Conservation (phyloP, 805 yeast genomes). For the Myxozyma sirexii region DNA sequence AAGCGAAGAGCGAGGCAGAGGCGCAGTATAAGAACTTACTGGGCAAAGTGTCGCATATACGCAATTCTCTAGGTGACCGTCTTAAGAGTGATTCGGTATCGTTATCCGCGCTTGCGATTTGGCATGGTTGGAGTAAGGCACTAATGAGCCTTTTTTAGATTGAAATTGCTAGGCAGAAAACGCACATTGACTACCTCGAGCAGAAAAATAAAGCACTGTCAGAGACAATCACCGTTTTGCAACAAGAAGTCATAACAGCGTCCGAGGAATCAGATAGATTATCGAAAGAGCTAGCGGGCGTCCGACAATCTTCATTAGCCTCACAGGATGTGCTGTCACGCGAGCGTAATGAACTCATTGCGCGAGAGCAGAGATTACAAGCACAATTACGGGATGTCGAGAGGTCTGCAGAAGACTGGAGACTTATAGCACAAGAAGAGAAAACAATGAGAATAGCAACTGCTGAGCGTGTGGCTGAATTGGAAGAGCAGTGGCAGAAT, state of each 20-base stretch:
- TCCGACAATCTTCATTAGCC: constrained; percentile 35
- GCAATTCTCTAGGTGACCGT: constrained; percentile 48
- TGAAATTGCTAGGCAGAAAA: constrained; percentile 33
- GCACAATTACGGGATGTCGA: constrained; percentile 33
- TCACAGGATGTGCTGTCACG: constrained; percentile 35
- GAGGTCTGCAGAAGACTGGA: constrained; percentile 39
- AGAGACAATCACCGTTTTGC: constrained; percentile 44
- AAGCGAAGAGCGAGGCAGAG: constrained; percentile 47
- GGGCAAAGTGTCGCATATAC: constrained; percentile 45
- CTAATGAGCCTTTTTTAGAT: constrained; percentile 12
- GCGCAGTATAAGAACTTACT: constrained; percentile 47
- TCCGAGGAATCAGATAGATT: constrained; percentile 39
- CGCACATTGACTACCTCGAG: constrained; percentile 40
- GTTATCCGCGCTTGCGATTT: not conserved
- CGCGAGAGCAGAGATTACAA: constrained; percentile 27
- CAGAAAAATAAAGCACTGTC: constrained; percentile 44
- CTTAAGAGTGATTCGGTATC: constrained; percentile 45
- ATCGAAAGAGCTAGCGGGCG: constrained; percentile 38
- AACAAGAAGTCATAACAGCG: constrained; percentile 44
- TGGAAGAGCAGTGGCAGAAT: constrained; percentile 41
- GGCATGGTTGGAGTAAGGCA: not conserved
- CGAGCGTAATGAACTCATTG: constrained; percentile 33
- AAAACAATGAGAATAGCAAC: constrained; percentile 33
- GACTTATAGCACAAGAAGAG: constrained; percentile 44
- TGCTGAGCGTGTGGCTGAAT: constrained; percentile 37